These are phyloP conservation scores for Gastrolobium villosum DNA, from an alignment of 306 rosid species.

Conservation along the genomic window DNA sequence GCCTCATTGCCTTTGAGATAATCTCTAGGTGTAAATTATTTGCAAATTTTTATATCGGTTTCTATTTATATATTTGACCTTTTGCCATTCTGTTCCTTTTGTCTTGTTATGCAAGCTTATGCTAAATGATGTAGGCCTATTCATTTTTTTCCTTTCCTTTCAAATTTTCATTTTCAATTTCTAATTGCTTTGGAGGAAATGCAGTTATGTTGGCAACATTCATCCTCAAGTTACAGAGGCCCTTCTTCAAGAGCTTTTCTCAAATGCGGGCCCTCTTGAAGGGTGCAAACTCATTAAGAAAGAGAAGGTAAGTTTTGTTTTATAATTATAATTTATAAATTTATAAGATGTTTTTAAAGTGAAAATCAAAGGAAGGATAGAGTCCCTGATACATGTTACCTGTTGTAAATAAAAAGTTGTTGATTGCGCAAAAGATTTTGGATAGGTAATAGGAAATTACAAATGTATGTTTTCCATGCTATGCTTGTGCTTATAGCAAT, in stretches of 20 bases:
- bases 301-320: slow-evolving; percentile 63
- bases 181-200: slow-evolving; percentile 40
- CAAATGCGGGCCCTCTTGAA: slow-evolving; percentile 73
- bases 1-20: slow-evolving; percentile 15
- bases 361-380: background rate
- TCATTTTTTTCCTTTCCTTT: background rate
- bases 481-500: background rate
- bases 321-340: too few species aligned
- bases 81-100: background rate
- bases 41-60: background rate
- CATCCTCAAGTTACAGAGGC: slow-evolving; percentile 79
- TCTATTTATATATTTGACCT: background rate
- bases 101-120: background rate
- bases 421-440: background rate
- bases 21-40: background rate
- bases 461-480: background rate
- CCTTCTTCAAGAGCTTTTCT: slow-evolving; percentile 77
- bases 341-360: background rate
- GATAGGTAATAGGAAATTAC: background rate
- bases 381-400: background rate
- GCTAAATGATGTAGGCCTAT: background rate
- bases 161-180: background rate
- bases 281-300: slow-evolving; percentile 84
- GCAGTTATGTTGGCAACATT: slow-evolving; percentile 80
- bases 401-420: background rate